Evolutionary conservation across 2,329 filamentous ascomycete species (phyloP), one percentile per base, ranked within the genome.

Genomic region (Metarhizium sp.): DNA sequence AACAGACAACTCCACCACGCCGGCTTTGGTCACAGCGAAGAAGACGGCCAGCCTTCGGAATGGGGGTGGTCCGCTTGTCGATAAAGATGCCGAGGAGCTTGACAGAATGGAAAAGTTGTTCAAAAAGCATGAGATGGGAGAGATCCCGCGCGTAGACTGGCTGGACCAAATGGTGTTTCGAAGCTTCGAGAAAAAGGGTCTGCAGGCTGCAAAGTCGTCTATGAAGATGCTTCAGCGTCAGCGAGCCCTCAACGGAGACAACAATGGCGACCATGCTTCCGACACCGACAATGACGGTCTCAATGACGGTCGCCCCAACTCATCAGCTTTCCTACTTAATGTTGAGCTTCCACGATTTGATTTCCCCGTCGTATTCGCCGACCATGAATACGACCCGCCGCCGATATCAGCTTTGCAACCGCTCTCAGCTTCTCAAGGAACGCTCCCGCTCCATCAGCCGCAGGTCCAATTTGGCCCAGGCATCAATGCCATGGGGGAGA

Each of bases 71-170:
- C 73, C 78, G 2, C 68, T 75, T 0, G 73, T 82, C n/a, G 84
- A 88, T 56, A 86, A 86, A 62, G 84, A 95, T 57, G 74, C 74
- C n/a, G 85, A 90, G 53, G 94, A 99, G 70, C 79, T 96, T 59
- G 91, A 96, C 63, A 80, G 94, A 18, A 80, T 99, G 62, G 92
- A 97, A 66, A 86, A 84, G 54, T 71, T 97, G 25, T 88, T 99
- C 67, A 99, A 99, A 73, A 95, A 96, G 71, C 94, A 97, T 66
- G 95, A 99, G 67, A 95, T 96, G 87, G 92, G 91, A 18, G 94
- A 99, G 68, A 92, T 99, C 30, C 85, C 90, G 0, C 84, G 91
- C 16, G 88, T 96, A 50, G 90, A 95, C 64, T 99, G 94, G 95
- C 80, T 99, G 47, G 94, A 99, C 69, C 89, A 94, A 65, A 80